Percentiles rank a stretch among this genome's conserved stretches.
Conservation (phyloP, 768 basidiomycete species). For the Lentinula lateritia region DNA sequence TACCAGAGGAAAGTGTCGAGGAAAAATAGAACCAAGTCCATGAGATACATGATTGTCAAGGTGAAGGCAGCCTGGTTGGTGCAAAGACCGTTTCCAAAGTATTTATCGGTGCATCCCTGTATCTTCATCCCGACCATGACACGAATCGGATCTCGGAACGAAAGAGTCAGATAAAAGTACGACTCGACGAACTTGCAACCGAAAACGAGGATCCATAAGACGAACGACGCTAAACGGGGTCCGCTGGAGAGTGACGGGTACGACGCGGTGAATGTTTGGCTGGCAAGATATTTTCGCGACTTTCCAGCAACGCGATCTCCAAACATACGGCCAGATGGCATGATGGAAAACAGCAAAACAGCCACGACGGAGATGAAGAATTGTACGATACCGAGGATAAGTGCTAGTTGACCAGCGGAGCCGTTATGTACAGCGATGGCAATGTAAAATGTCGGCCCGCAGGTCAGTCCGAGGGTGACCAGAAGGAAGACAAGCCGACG, state of each 20-base stretch:
- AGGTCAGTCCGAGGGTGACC: conserved; percentile 86
- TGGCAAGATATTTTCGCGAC: conserved; percentile 94
- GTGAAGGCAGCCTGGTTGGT: conserved; percentile 93
- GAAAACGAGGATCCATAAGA: conserved; percentile 90
- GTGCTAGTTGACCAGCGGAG: conserved; percentile 64
- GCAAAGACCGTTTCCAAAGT: conserved; percentile 81
- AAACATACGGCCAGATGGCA: conserved; percentile 98
- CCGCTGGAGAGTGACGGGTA: conserved; percentile 67
- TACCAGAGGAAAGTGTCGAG: conserved; percentile 99
- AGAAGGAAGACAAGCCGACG: conserved; percentile 86
- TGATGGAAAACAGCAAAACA: conserved; percentile 80
- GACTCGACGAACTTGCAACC: conserved; percentile 96
- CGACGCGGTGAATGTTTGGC: conserved; percentile 96
- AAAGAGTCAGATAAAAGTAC: conserved; percentile 96
- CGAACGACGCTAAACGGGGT: conserved; percentile 72
- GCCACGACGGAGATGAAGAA: conserved; percentile 90
- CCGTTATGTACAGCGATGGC: conserved; percentile 73
- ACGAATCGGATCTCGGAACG: conserved; percentile 87
- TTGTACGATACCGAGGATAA: conserved; percentile 94
- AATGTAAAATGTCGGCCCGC: conserved; percentile 92
- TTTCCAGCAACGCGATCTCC: conserved; percentile 96
- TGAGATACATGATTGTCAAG: conserved; percentile 95
- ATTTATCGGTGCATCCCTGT: conserved; percentile 82
- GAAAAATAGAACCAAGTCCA: conserved; percentile 97
- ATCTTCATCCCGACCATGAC: conserved; percentile 98